These are phyloP conservation scores for Rosa multiflora DNA, from an alignment of 306 rosid species.

Conservation along the genomic window DNA sequence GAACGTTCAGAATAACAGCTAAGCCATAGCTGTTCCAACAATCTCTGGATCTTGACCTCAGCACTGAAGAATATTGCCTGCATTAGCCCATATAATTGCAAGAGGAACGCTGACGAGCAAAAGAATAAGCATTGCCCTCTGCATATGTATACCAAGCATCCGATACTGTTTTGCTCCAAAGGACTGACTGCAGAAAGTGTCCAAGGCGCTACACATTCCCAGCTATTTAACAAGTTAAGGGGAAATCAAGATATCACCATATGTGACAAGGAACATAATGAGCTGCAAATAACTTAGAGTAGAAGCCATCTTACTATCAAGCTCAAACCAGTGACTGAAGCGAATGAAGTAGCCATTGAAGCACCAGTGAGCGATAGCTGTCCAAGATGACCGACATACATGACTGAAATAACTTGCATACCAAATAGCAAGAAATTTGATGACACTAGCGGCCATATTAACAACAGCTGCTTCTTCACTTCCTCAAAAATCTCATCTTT, in stretches of 20 bases:
- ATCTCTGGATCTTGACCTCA: conserved; percentile 7
- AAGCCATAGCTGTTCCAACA: too few relatives aligned
- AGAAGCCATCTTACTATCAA: not conserved
- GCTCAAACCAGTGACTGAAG: conserved; percentile 1
- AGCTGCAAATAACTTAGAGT: not conserved
- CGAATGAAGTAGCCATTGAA: not conserved
- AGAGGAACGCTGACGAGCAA: not conserved
- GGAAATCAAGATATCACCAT: not conserved
- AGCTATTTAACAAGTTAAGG: not conserved
- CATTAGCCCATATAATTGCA: not conserved
- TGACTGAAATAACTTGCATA: conserved; percentile 1
- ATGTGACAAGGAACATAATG: not conserved
- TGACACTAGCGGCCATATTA: not conserved
- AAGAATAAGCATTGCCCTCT: conserved; percentile 3
- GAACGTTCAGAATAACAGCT: too few relatives aligned
- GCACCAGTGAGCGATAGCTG: not conserved
- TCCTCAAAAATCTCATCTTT: not conserved
- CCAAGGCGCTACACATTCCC: conserved; percentile 1
- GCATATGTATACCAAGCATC: conserved; percentile 6
- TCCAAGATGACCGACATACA: conserved; percentile 6
- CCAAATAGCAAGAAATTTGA: conserved; percentile 1
- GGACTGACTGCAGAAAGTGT: not conserved
- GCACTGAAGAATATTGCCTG: not conserved
- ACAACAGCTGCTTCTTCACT: conserved; percentile 10
- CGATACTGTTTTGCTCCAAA: not conserved